Base-by-base conservation (phyloP, 257 asterid genomes). In the Henckelia pumila region DNA sequence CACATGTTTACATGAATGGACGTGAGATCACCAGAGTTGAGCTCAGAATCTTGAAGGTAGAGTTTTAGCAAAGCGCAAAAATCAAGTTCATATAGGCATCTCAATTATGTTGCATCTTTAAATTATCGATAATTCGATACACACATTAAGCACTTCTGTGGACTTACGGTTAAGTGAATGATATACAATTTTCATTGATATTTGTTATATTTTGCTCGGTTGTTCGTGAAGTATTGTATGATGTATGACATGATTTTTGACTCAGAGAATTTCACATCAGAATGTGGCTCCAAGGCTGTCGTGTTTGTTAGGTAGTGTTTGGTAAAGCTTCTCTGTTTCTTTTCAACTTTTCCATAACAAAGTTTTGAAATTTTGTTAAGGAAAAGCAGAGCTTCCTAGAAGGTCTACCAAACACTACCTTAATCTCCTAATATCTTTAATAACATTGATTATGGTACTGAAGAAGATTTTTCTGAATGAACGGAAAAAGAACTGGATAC, bases 21-120 rank as follows among this genome's bases (percentile, higher is more conserved):
- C 85, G 96, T 7, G 95, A 84, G 81, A 84, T 86, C 61, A 82
- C 95, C 25, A 86, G 78, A 75, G 63, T 76, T 35, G 96, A 88
- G 82, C 91, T 88, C 70, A 73, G 84, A 66, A 69, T 86, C 47
- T 67, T 89, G 83, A 86, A 85, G 96, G 96, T 89, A 74, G 53
- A 57, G 17, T 44, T 23, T 23, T 30, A 29, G 5, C 9, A 28
- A 37, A 37, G 17, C 3, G 49, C 5, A 10, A 37, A 37, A 9
- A 9, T 37, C 17, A 37, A 10, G 49, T 37, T 37, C 49, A 11
- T 10, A 11, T 37, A 9, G 49, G 3, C 47, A 35, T 35, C 47
- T 10, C 14, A 8, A 8, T 35, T 8, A 8, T 35, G 47, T 35
- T 9, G 47, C 49, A 37, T 37, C 17, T 37, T 37, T 37, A 11